Conservation (phyloP, 2,329 filamentous ascomycete genomes). For the Furcasterigmium sp. region DNA sequence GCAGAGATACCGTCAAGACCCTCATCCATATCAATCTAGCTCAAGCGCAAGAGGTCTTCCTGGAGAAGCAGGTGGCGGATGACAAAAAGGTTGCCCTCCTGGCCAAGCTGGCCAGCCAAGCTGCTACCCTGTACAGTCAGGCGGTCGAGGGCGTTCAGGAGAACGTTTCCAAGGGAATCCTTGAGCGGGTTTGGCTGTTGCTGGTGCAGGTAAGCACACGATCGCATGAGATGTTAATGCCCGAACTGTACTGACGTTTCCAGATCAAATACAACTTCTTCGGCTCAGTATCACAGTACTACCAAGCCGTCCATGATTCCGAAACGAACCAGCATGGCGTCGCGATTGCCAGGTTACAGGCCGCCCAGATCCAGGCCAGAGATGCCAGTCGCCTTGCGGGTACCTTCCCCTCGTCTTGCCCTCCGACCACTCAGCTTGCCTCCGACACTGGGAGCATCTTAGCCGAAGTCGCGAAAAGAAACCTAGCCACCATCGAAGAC, state of each 20-base stretch:
- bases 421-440: constrained; percentile 76
- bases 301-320: constrained; percentile 85
- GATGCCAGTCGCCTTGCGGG: constrained; percentile 73
- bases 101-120: constrained; percentile 89
- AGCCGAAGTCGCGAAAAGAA: constrained; percentile 78
- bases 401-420: constrained; percentile 73
- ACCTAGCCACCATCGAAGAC: constrained; percentile 74
- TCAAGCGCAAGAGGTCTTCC: constrained; percentile 93
- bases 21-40: constrained; percentile 90
- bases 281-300: constrained; percentile 85
- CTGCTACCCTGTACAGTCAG: constrained; percentile 81
- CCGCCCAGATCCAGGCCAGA: constrained; percentile 72
- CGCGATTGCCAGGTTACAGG: constrained; percentile 75
- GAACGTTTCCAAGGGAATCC: constrained; percentile 83
- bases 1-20: constrained; percentile 91
- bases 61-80: constrained; percentile 92
- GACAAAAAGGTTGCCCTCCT: constrained; percentile 88
- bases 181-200: constrained; percentile 89
- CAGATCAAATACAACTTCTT: constrained; percentile 76
- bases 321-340: constrained; percentile 83
- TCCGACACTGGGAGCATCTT: constrained; percentile 72
- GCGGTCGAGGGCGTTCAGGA: constrained; percentile 87
- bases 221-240: no score
- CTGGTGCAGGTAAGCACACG: constrained; percentile 69
- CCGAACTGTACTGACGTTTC: no score